Evolutionary conservation across 2,329 filamentous ascomycete genomes (phyloP).

Genomic region (Exutisphaerella laricina): DNA sequence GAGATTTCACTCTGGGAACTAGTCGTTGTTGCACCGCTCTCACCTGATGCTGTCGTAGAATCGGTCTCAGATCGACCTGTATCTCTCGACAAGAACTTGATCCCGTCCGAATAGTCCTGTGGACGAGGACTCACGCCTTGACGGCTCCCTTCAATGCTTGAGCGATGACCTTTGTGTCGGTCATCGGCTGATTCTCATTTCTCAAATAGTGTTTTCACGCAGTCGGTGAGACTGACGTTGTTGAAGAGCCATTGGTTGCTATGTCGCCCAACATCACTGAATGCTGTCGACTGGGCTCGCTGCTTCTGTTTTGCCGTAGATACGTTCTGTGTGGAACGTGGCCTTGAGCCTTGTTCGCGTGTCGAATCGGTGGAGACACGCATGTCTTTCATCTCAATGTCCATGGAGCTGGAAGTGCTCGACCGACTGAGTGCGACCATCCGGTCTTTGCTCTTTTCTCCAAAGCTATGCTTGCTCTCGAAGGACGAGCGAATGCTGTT

Average conservation of each 20-base stretch:
- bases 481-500: not conserved
- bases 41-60: slow-evolving; percentile 7
- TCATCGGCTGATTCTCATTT: slow-evolving; percentile 14
- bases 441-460: slow-evolving; percentile 7
- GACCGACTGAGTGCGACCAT: slow-evolving; percentile 15
- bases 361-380: slow-evolving; percentile 7
- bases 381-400: slow-evolving; percentile 14
- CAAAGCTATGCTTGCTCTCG: slow-evolving; percentile 2
- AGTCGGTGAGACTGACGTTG: slow-evolving; percentile 44
- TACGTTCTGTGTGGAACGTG: slow-evolving; percentile 3
- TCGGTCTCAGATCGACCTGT: slow-evolving; percentile 4
- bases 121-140: not conserved
- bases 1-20: slow-evolving; percentile 2
- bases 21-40: not conserved
- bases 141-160: slow-evolving; percentile 2
- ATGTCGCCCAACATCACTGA: slow-evolving; percentile 42
- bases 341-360: not conserved
- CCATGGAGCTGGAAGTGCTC: slow-evolving; percentile 11
- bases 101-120: slow-evolving; percentile 3
- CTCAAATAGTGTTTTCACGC: slow-evolving; percentile 33
- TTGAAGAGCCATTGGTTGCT: slow-evolving; percentile 49
- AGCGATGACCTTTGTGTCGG: slow-evolving; percentile 6
- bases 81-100: slow-evolving; percentile 4
- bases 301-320: slow-evolving; percentile 10
- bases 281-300: slow-evolving; percentile 13